phyloP scores from a whole-genome alignment of 495 filamentous ascomycete genomes.

The Daldinia caldariorum region DNA sequence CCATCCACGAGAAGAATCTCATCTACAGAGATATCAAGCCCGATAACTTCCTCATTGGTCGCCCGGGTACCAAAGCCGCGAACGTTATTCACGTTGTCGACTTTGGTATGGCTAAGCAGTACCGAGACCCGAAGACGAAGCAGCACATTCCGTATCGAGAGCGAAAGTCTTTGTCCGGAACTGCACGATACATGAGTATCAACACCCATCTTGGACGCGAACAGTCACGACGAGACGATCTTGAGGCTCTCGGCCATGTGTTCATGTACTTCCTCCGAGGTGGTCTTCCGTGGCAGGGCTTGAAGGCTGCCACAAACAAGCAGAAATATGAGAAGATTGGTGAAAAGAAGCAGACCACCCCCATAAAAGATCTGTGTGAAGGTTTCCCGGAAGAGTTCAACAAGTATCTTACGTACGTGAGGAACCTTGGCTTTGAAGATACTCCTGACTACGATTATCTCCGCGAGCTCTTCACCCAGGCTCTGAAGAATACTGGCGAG shows the following conservation, averaged over 20 bases:
- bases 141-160: constrained; percentile 99
- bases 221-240: constrained; percentile 94
- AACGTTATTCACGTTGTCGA: constrained; percentile 99
- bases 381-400: constrained; percentile 98
- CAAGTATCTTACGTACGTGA: constrained; percentile 96
- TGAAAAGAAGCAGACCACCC: constrained; percentile 98
- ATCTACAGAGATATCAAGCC: constrained; percentile 99
- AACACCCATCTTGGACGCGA: constrained; percentile 98
- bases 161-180: constrained; percentile 96
- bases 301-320: constrained; percentile 99
- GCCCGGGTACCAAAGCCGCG: constrained; percentile 89
- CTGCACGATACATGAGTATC: constrained; percentile 99
- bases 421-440: constrained; percentile 98
- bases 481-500: constrained; percentile 92
- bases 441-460: constrained; percentile 99
- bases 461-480: constrained; percentile 93
- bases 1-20: constrained; percentile 99
- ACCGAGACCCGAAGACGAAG: constrained; percentile 98
- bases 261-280: constrained; percentile 99
- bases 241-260: constrained; percentile 96
- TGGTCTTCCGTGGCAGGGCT: constrained; percentile 95
- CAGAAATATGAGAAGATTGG: constrained; percentile 99
- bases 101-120: constrained; percentile 99
- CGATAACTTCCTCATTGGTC: constrained; percentile 98
- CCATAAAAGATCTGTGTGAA: constrained; percentile 96